These are phyloP conservation scores for Smallanthus sonchifolius DNA, from an alignment of 129 eudicot genomes.

Conservation along the genomic window DNA sequence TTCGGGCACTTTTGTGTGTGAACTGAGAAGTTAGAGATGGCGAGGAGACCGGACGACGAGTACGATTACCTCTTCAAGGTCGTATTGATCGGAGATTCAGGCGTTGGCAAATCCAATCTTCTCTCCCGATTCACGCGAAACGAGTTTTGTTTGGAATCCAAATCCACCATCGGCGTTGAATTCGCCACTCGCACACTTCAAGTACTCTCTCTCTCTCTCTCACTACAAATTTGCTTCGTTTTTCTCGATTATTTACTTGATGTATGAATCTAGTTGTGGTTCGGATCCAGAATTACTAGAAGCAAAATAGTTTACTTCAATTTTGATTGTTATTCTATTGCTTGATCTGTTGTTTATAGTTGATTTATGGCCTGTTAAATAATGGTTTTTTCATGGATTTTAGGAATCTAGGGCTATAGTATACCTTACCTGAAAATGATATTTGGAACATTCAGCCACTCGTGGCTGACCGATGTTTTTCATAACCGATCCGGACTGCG, in stretches of 20 bases:
- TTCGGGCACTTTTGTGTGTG: neutral
- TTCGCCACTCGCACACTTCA: constrained; percentile 91
- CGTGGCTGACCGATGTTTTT: no score
- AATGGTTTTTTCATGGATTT: neutral
- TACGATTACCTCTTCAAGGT: constrained; percentile 36
- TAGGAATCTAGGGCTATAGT: no score
- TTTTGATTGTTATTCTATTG: neutral
- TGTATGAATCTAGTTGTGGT: neutral
- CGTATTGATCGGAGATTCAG: constrained; percentile 34
- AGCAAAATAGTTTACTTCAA: neutral
- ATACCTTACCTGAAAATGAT: no score
- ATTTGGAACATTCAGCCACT: neutral
- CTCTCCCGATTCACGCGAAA: constrained; percentile 65
- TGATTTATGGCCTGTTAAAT: neutral
- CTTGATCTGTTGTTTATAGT: constrained; percentile 10
- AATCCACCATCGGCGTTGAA: constrained; percentile 95
- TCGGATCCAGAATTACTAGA: neutral
- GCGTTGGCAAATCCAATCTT: constrained; percentile 35
- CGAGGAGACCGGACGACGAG: constrained; percentile 35
- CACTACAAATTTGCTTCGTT: neutral
- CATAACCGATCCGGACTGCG: no score
- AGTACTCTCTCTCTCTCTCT: constrained; percentile 31
- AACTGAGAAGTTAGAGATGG: constrained; percentile 8
- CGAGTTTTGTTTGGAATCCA: constrained; percentile 82
- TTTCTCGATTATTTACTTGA: neutral